Evolutionary conservation across 176 grass and related monocot genomes (phyloP).

Genomic region (Stipa capillata): DNA sequence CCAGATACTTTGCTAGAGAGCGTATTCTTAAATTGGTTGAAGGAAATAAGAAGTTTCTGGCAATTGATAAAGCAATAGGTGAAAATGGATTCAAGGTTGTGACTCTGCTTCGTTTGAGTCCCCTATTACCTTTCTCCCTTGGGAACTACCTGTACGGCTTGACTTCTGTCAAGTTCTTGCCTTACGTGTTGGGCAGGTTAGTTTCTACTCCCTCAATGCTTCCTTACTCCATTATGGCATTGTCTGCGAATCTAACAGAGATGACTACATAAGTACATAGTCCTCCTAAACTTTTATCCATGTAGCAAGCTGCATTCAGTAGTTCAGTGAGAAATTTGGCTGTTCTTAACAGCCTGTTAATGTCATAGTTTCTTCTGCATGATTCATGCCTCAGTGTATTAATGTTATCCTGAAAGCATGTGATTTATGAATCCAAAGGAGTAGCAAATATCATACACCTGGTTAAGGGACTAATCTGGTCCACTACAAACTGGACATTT

Average conservation of each 20-base stretch:
- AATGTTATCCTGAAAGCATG: not conserved
- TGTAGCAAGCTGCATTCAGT: not conserved
- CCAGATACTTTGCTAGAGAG: constrained; percentile 98
- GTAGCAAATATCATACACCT: not conserved
- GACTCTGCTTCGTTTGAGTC: constrained; percentile 91
- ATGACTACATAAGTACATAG: not conserved
- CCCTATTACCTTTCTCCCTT: constrained; percentile 90
- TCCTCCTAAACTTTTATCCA: not conserved
- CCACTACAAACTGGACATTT: not conserved
- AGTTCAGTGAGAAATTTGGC: constrained; percentile 10
- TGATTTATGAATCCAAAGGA: not conserved
- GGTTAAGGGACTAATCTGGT: not conserved
- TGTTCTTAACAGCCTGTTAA: not conserved
- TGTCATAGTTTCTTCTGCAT: constrained; percentile 4
- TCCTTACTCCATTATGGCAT: not conserved
- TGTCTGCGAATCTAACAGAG: not conserved
- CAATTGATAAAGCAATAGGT: constrained; percentile 98
- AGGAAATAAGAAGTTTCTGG: constrained; percentile 97
- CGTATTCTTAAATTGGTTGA: constrained; percentile 95
- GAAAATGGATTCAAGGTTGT: constrained; percentile 98
- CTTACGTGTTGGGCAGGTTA: constrained; percentile 94
- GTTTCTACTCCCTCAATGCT: constrained; percentile 9
- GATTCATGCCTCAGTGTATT: not conserved
- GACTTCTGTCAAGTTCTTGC: constrained; percentile 96
- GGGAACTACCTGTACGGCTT: constrained; percentile 97